Conservation (phyloP, 176 grass and related monocot genomes). For the Phragmites australis region DNA sequence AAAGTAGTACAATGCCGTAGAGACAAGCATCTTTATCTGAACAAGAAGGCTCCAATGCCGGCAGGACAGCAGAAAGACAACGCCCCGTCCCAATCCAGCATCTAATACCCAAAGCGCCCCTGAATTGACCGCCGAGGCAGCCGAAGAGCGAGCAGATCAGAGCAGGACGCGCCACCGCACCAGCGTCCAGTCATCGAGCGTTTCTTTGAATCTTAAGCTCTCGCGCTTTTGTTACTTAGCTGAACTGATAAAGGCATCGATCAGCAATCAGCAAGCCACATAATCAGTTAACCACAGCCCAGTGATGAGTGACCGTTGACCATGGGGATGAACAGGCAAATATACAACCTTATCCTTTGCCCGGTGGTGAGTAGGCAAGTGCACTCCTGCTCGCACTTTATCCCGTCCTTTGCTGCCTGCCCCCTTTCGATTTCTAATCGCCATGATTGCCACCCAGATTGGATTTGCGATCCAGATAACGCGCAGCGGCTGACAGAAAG, state of each 20-base stretch:
- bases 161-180: constrained; percentile 1
- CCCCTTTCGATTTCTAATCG: background rate
- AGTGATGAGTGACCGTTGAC: background rate
- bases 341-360: constrained; percentile 24
- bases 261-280: background rate
- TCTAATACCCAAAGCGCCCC: background rate
- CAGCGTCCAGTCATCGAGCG: background rate
- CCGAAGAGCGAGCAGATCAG: background rate
- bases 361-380: background rate
- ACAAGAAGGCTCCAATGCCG: background rate
- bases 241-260: background rate
- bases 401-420: background rate
- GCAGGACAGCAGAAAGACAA: background rate
- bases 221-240: background rate
- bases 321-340: background rate
- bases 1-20: background rate
- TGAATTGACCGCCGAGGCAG: background rate
- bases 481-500: background rate
- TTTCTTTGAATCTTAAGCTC: constrained; percentile 1
- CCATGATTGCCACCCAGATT: constrained; percentile 10
- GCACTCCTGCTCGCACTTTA: constrained; percentile 1
- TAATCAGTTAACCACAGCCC: constrained; percentile 4
- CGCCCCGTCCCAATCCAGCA: background rate
- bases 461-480: background rate
- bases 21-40: background rate